phyloP scores from a whole-genome alignment of 768 basidiomycete genomes.

The Lactarius quietus region DNA sequence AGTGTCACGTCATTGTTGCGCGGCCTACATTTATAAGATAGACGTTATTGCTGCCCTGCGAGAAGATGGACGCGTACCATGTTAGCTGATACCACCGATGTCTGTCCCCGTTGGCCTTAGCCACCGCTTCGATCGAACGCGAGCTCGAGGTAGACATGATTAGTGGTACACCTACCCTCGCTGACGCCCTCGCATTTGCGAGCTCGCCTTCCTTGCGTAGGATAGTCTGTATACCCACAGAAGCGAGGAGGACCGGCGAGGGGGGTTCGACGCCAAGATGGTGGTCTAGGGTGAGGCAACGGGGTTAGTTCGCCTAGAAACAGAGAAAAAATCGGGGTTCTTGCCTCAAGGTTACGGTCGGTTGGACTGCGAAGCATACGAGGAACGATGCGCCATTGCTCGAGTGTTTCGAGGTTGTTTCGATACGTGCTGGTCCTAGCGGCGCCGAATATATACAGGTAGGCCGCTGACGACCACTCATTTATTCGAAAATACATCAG shows the following conservation, averaged over 20 bases:
- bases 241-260: conserved; percentile 62
- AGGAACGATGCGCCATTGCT: conserved; percentile 70
- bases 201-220: conserved; percentile 69
- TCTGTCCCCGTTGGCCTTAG: conserved; percentile 58
- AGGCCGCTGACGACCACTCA: conserved; percentile 46
- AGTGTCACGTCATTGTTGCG: conserved; percentile 53
- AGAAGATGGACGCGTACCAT: conserved; percentile 42
- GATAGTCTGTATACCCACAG: conserved; percentile 70
- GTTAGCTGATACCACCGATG: conserved; percentile 81
- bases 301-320: not conserved
- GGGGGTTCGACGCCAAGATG: conserved; percentile 63
- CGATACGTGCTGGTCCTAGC: conserved; percentile 73
- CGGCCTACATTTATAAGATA: too few relatives aligned
- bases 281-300: conserved; percentile 46
- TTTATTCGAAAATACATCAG: not conserved
- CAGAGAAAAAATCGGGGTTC: conserved; percentile 14
- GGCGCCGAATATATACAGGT: conserved; percentile 71
- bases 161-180: conserved; percentile 58
- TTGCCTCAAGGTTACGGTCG: conserved; percentile 50
- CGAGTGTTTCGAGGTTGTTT: conserved; percentile 61
- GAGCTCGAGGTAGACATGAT: conserved; percentile 74
- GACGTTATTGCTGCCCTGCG: not conserved
- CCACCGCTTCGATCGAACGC: conserved; percentile 76
- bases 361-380: conserved; percentile 68
- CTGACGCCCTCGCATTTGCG: conserved; percentile 62